Conservation (phyloP, 768 basidiomycete genomes). For the Hortiboletus campestris region DNA sequence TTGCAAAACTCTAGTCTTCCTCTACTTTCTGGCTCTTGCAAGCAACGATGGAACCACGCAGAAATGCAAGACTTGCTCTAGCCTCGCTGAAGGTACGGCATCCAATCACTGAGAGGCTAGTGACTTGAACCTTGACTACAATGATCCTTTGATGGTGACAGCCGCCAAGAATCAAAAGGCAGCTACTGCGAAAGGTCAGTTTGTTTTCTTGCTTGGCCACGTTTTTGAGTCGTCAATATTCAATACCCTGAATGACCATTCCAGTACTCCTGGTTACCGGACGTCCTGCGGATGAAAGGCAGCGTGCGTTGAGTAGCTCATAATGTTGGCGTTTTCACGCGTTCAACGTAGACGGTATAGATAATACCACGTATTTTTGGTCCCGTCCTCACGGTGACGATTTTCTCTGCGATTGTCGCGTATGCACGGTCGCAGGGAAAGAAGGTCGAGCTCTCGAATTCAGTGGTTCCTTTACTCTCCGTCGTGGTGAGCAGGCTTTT, state of each 20-base stretch:
- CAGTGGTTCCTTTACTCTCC: constrained; percentile 83
- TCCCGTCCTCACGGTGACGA: constrained; percentile 80
- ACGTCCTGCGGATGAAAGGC: constrained; percentile 80
- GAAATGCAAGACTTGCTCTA: constrained; percentile 13
- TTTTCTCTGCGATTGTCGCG: constrained; percentile 63
- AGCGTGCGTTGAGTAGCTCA: constrained; percentile 52
- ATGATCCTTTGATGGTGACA: constrained; percentile 10
- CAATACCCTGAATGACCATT: background rate
- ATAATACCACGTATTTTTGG: constrained; percentile 72
- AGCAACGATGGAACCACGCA: constrained; percentile 25
- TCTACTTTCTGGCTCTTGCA: background rate
- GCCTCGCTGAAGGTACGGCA: constrained; percentile 27
- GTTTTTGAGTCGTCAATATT: background rate
- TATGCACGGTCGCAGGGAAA: constrained; percentile 60
- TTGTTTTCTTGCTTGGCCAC: background rate
- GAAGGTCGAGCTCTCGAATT: constrained; percentile 67
- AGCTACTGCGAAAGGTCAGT: constrained; percentile 50
- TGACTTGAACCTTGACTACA: background rate
- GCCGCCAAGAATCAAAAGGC: constrained; percentile 49
- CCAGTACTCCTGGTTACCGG: constrained; percentile 88
- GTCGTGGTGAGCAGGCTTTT: constrained; percentile 68
- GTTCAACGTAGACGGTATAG: constrained; percentile 34
- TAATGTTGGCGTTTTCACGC: background rate
- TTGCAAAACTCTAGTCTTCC: background rate
- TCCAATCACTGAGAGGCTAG: background rate